phyloP scores from a whole-genome alignment of 352 stramenopile species.

The Globisporangium takayamanum region DNA sequence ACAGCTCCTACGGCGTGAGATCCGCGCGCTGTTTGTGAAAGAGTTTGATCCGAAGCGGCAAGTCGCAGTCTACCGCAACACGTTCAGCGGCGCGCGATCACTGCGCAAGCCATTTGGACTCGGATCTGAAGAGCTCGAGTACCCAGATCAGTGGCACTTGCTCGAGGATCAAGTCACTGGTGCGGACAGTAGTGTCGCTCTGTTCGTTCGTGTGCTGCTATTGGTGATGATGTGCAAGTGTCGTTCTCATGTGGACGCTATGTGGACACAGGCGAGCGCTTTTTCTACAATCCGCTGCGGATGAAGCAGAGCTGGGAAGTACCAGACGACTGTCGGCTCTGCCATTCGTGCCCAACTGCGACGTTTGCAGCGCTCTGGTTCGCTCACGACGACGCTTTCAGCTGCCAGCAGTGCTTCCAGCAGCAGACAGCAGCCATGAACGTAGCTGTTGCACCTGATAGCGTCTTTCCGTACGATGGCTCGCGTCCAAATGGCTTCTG shows the following conservation, averaged over 20 bases:
- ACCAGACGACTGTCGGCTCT: conserved; percentile 46
- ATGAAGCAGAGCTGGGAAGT: conserved; percentile 55
- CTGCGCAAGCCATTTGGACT: conserved; percentile 48
- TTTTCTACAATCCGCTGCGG: conserved; percentile 58
- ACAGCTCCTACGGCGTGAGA: conserved; percentile 39
- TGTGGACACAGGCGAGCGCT: conserved; percentile 32
- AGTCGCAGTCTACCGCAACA: conserved; percentile 50
- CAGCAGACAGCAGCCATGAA: conserved; percentile 16
- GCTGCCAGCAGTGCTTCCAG: conserved; percentile 37
- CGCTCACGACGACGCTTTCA: conserved; percentile 29
- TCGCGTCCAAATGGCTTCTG: conserved; percentile 24
- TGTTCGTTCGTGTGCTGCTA: too few relatives aligned
- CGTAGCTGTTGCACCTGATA: conserved; percentile 15
- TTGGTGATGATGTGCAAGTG: neutral
- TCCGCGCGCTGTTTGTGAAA: conserved; percentile 46
- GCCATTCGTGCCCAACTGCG: conserved; percentile 19
- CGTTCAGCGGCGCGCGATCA: conserved; percentile 23
- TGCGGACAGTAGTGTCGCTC: too few relatives aligned
- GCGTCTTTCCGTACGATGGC: conserved; percentile 45
- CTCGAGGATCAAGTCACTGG: too few relatives aligned
- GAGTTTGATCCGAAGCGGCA: conserved; percentile 40
- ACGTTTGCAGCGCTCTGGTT: conserved; percentile 53
- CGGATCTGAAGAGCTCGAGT: conserved; percentile 48
- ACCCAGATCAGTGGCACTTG: conserved; percentile 38
- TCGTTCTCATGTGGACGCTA: conserved; percentile 37